Conservation (phyloP, 176 grass and related monocot species). For the Triticum urartu region DNA sequence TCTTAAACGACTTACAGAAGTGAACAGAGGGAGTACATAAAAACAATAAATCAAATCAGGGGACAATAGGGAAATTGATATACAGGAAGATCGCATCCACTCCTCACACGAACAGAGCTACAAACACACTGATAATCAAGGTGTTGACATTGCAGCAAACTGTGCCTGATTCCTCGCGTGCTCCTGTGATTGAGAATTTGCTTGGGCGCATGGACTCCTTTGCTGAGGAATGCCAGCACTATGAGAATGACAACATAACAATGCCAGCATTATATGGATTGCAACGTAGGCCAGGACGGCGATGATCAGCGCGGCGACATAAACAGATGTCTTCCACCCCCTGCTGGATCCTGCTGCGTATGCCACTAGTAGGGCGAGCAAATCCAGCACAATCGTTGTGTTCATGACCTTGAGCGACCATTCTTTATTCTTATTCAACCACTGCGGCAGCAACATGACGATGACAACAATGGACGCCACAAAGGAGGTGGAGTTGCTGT, state of each 20-base stretch:
- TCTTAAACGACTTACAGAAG: no score
- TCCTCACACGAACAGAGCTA: not conserved
- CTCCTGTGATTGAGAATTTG: not conserved
- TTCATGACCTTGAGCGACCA: constrained; percentile 9
- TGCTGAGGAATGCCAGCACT: not conserved
- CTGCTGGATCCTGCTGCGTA: constrained; percentile 20
- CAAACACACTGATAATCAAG: not conserved
- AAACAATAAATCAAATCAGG: no score
- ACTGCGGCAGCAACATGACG: not conserved
- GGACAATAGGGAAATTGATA: not conserved
- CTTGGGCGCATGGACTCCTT: not conserved
- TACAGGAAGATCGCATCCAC: not conserved
- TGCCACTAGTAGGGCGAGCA: constrained; percentile 25
- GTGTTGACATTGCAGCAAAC: not conserved
- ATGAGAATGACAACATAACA: no score
- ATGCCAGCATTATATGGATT: not conserved
- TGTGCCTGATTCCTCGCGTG: not conserved
- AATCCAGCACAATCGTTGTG: constrained; percentile 7
- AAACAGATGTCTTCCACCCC: constrained; percentile 9
- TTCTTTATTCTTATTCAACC: no score
- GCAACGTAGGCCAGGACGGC: not conserved
- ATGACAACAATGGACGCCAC: constrained; percentile 15
- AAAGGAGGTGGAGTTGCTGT: constrained; percentile 18
- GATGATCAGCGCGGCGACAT: not conserved
- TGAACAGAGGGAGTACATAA: not conserved